Base-by-base conservation (phyloP, 371 early-diverging fungal species). In the Mucor saturninus region DNA sequence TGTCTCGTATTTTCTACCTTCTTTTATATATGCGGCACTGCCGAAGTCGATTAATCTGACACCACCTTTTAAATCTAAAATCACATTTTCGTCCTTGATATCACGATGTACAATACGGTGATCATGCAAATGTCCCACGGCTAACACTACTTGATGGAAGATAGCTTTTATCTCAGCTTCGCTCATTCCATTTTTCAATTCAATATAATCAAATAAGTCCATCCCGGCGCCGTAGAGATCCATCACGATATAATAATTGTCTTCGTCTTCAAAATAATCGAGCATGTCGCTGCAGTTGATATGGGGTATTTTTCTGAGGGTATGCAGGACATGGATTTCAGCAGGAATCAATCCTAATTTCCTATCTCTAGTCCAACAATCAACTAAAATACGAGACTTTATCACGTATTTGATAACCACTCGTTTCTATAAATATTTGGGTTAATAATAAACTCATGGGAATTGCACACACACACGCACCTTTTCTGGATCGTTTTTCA, bases 61-160 rank as follows among this genome's bases (percentile, higher is more conserved):
- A 26, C 68, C 74, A 40, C 74, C 72, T 35, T 81, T 58, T 26
- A 80, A 73, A 59, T 85, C 86, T 5, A 90, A 66, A 54, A 91
- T 85, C n/a, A 92, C 83, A 59, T 91, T 92, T 62, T 92, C 91
- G 58, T 92, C 92, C 77, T 89, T 87, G 65, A 88, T 86, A 59
- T 87, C 87, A 40, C 95, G 76, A 67, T 95, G 95, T n/a, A 91
- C 89, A 59, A 95, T 90, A 11, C 80, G 81, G 58, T 83, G 71
- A 10, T 73, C 64, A 68, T 95, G 93, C 28, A 92, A 59, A 65
- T 92, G 90, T 30, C 73, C 59, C n/a, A 95, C 86, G 0, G 88
- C 92, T 7, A 73, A 65, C 10, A 81, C 80, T 37, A 89, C 76
- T 61, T 90, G 91, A 35, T 71, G 68, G 61, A 91, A 90, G 14